Base-by-base conservation (phyloP, 345 rosid species). In the Anacardium occidentale region DNA sequence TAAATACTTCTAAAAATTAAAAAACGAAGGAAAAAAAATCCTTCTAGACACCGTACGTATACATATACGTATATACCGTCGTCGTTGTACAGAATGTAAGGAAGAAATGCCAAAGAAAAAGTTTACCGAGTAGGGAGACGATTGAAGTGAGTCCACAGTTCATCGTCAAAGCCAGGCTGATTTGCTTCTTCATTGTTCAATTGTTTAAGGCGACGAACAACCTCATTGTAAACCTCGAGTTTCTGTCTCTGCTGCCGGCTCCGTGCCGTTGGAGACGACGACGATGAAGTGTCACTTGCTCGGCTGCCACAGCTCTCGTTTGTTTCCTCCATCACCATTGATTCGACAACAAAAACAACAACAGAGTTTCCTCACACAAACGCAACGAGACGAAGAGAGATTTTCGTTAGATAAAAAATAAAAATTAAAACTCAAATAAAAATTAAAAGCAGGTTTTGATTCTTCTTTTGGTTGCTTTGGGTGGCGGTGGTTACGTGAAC, bases 121-220 rank as follows among this genome's bases (percentile, higher is more conserved):
- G 70, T 7, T 64, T 80, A 95, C 99, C 99, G 81, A 50, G 91
- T 74, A 24, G 99, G 98, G 54, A 95, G 97, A 51, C 98, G 97
- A 63, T 74, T 84, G 84, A 95, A 95, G 89, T 95, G 99, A 71
- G 87, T 47, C 99, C 94, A 95, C 57, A 95, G 98, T 47, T 92
- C 85, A 21, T 95, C 91, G 14, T 86, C 87, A 75, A 95, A 95
- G 51, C 80, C 83, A 42, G 94, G 89, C 22, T 47, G 85, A 83
- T 79, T 79, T 7, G 91, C 68, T 75, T 92, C 98, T 10, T 74
- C 71, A 68, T 64, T 73, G 62, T 62, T 54, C 24, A 94, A 85
- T 58, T 83, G 84, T 22, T 83, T 83, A 61, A 95, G 91, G 47
- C 93, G 88, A 68, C 91, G 84, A 71, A 90, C 86, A 24, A 92